A percentile compares a stretch with the other conserved stretches of the same genome.
These are phyloP conservation scores for Candida chauliodis DNA, from an alignment of 805 yeast species.

Conservation along the genomic window DNA sequence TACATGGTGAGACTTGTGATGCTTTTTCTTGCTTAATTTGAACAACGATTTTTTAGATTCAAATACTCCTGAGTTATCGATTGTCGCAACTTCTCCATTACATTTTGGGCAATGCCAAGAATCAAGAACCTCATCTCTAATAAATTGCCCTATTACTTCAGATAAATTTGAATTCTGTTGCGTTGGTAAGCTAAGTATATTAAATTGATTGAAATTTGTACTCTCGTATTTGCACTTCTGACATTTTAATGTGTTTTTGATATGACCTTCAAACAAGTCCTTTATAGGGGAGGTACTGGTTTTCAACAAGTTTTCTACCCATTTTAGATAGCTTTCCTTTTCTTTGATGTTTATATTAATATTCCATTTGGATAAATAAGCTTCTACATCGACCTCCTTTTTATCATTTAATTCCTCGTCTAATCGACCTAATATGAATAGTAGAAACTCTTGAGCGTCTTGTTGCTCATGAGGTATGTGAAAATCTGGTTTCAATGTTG, in stretches of 20 bases:
- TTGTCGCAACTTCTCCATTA: slow-evolving; percentile 13
- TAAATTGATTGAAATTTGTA: slow-evolving; percentile 58
- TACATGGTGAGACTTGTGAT: slow-evolving; percentile 5
- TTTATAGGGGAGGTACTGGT: slow-evolving; percentile 70
- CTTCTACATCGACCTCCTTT: slow-evolving; percentile 17
- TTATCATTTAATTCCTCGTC: slow-evolving; percentile 58
- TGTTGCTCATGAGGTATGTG: slow-evolving; percentile 74
- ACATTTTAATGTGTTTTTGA: slow-evolving; percentile 62
- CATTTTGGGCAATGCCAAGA: slow-evolving; percentile 86
- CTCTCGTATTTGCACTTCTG: slow-evolving; percentile 61
- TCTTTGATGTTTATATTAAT: slow-evolving; percentile 29
- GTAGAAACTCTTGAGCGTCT: slow-evolving; percentile 74
- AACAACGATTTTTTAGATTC: slow-evolving; percentile 34
- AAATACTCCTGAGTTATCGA: slow-evolving; percentile 38
- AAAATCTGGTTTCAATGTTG: slow-evolving; percentile 59
- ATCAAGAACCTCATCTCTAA: slow-evolving; percentile 63
- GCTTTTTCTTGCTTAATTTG: slow-evolving; percentile 28
- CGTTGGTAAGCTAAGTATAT: slow-evolving; percentile 55
- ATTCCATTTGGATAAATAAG: slow-evolving; percentile 28
- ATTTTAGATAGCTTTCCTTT: slow-evolving; percentile 52
- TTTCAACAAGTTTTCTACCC: slow-evolving; percentile 52
- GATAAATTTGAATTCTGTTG: slow-evolving; percentile 41
- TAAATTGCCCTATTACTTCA: slow-evolving; percentile 61
- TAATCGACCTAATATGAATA: slow-evolving; percentile 61
- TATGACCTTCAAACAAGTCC: slow-evolving; percentile 68